These are phyloP conservation scores for Limnanthes douglasii DNA, from an alignment of 345 rosid species.

Conservation along the genomic window DNA sequence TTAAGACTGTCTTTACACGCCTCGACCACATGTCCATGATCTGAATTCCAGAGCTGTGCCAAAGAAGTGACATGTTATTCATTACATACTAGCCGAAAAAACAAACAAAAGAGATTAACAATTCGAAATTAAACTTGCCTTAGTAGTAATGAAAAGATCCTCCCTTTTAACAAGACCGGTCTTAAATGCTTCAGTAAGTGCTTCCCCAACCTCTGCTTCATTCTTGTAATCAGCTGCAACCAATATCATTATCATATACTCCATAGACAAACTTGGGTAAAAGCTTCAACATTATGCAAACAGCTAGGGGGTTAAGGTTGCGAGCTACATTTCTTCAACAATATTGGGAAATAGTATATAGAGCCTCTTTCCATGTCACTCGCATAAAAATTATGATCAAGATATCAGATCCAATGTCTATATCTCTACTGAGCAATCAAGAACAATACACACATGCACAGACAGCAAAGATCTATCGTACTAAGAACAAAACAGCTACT, in stretches of 20 bases:
- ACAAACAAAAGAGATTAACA: neutral
- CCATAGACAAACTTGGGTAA: neutral
- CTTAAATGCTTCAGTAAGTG: slow-evolving; percentile 47
- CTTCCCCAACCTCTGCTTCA: slow-evolving; percentile 68
- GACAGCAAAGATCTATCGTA: too few relatives aligned
- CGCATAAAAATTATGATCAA: neutral
- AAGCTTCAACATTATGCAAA: neutral
- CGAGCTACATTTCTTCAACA: neutral
- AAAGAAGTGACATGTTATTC: too few relatives aligned
- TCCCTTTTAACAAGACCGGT: slow-evolving; percentile 62
- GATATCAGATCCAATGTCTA: too few relatives aligned
- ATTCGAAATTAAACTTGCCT: slow-evolving; percentile 28
- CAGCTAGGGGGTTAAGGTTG: neutral
- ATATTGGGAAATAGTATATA: neutral
- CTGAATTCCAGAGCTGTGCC: slow-evolving; percentile 98
- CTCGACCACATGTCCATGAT: slow-evolving; percentile 77
- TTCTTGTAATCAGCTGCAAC: slow-evolving; percentile 60
- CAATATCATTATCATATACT: neutral
- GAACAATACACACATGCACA: neutral
- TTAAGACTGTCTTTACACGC: slow-evolving; percentile 82
- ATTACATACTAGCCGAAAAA: too few relatives aligned
- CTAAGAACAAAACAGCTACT: too few relatives aligned
- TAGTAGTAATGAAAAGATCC: slow-evolving; percentile 74
- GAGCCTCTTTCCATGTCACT: neutral
- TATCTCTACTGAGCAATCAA: too few relatives aligned